These are phyloP conservation scores for Camillea tinctor DNA, from an alignment of 2,329 filamentous ascomycete genomes.

Conservation along the genomic window DNA sequence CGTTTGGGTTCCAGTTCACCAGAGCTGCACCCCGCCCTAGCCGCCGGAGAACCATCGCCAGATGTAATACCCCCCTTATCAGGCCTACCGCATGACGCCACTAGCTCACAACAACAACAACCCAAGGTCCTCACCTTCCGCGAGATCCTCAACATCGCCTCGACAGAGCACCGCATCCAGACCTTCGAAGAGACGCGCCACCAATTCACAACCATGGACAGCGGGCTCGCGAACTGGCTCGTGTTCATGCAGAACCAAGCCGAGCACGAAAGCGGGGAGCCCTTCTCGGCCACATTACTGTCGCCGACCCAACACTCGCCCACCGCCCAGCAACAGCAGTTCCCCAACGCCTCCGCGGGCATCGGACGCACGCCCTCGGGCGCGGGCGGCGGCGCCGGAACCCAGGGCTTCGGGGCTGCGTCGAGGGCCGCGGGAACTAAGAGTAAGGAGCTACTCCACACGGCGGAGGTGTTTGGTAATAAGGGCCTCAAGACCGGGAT, in stretches of 20 bases:
- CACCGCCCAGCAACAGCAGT: slow-evolving; percentile 3
- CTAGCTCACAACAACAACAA: background rate
- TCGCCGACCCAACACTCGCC: slow-evolving; percentile 8
- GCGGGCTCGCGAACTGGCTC: slow-evolving; percentile 67
- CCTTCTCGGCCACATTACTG: slow-evolving; percentile 3
- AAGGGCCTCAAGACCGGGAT: slow-evolving; percentile 89
- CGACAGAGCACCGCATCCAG: slow-evolving; percentile 65
- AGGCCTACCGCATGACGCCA: background rate
- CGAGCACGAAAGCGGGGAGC: slow-evolving; percentile 40
- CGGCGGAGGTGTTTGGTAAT: slow-evolving; percentile 85
- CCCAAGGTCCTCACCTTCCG: slow-evolving; percentile 60
- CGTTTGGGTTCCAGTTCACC: slow-evolving; percentile 35
- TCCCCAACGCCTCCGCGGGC: slow-evolving; percentile 29
- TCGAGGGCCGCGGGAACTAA: slow-evolving; percentile 72
- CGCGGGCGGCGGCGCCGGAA: too few species aligned
- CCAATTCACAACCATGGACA: slow-evolving; percentile 70
- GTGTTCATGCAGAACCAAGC: slow-evolving; percentile 42
- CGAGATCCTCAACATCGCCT: slow-evolving; percentile 72
- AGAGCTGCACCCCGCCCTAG: slow-evolving; percentile 35
- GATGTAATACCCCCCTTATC: slow-evolving; percentile 16
- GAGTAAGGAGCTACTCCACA: slow-evolving; percentile 85
- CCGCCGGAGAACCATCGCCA: slow-evolving; percentile 7
- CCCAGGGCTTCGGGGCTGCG: slow-evolving; percentile 52
- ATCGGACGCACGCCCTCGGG: slow-evolving; percentile 26
- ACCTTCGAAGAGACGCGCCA: slow-evolving; percentile 71